Base-by-base conservation (phyloP, 805 yeast species). In the Myxozyma kluyveri region DNA sequence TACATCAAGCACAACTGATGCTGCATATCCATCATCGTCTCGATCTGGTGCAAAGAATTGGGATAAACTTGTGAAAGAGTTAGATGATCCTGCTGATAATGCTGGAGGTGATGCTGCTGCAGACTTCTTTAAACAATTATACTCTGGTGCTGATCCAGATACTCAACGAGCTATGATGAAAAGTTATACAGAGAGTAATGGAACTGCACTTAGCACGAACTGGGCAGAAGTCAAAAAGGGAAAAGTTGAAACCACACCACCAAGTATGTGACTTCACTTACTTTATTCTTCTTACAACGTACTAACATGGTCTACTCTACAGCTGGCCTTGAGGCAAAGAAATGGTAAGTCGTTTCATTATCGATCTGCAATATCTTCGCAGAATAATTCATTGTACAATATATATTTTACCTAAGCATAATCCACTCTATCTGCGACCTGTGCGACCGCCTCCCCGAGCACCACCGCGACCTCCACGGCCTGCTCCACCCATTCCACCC, bases 91-190 rank as follows among this genome's bases (percentile, higher is more conserved):
- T 5, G 78, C 71, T 9, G 75, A 71, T 1, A 78, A 71, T 4
- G 75, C 70, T 0, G 80, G 77, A 2, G 73, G 68, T 0, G 76
- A 72, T 10, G 74, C 72, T 14, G 75, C 71, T 23, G 74, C 73
- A 12, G 79, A 76, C 22, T 90, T 93, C 63, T 93, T 93, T 71
- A 78, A 81, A 61, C 75, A 81, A 57, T 65, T 93, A 9, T 93
- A 85, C 69, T 76, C 77, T 24, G 82, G 78, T 58, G 91, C 95
- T 0, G 95, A 89, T 65, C 93, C 86, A 5, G 96, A 93, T 63
- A 84, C 95, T 0, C 75, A 74, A 60, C 75, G 95, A 46, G 99
- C 99, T 1, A 93, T 93, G 98, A 85, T 88, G 95, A 93, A 93
- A 71, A 87, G 96, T 47, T 93, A 79, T 63, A 75, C 81, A n/a